phyloP scores from a whole-genome alignment of 1,139 yeast genomes.

The Zygosaccharomyces sapae region DNA sequence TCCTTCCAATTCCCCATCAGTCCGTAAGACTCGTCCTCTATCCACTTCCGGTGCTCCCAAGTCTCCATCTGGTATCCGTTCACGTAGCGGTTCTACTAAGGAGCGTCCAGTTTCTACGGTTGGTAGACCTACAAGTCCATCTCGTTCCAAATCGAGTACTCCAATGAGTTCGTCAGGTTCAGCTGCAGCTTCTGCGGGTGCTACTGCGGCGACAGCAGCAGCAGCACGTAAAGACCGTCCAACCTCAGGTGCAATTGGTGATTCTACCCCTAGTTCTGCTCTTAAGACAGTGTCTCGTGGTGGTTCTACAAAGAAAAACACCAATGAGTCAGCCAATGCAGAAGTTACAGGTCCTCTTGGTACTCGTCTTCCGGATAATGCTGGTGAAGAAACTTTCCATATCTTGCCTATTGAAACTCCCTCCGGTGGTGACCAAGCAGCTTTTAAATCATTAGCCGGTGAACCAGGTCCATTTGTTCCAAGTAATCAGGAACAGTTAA shows the following conservation, averaged over 20 bases:
- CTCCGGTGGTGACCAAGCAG: background rate
- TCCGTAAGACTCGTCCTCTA: background rate
- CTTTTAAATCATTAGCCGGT: conserved; percentile 37
- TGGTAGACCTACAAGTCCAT: background rate
- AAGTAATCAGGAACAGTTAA: conserved; percentile 46
- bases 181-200: background rate
- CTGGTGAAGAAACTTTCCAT: conserved; percentile 9
- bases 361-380: conserved; percentile 21
- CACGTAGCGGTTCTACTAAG: background rate
- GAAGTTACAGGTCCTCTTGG: conserved; percentile 19
- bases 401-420: conserved; percentile 13
- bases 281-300: background rate
- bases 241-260: background rate
- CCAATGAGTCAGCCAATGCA: conserved; percentile 6
- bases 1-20: background rate
- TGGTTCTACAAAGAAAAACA: background rate
- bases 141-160: background rate
- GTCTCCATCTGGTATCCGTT: background rate
- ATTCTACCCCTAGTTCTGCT: background rate
- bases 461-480: conserved; percentile 59
- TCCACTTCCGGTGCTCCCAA: background rate
- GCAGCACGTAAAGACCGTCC: background rate
- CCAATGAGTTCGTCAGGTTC: background rate
- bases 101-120: background rate
- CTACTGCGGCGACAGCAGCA: background rate